phyloP scores from a whole-genome alignment of 106 monocot genomes.

The Dendrobium nobile region DNA sequence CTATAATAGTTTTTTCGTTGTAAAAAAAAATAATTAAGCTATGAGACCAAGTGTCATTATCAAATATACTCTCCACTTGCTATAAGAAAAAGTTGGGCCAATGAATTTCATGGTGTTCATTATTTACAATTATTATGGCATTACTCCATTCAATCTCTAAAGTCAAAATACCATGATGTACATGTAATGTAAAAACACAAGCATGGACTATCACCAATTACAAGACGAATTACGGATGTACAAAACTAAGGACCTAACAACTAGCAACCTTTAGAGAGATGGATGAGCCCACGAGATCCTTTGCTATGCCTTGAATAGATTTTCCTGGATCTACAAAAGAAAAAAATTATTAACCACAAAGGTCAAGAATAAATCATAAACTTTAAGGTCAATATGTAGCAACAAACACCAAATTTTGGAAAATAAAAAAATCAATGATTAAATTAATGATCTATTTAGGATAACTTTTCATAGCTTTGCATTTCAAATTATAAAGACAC shows the following conservation, averaged over 20 bases:
- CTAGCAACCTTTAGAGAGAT: constrained; percentile 65
- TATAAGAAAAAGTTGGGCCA: no score
- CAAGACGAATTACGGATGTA: neutral
- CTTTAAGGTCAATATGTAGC: neutral
- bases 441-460: no score
- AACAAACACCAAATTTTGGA: neutral
- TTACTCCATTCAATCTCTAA: neutral
- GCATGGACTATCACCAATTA: neutral
- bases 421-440: neutral
- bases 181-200: neutral
- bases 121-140: neutral
- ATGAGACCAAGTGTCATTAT: no score
- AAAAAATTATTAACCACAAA: constrained; percentile 8
- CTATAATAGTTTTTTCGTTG: no score
- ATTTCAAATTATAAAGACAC: no score
- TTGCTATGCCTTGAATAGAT: constrained; percentile 71
- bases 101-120: no score
- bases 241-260: neutral
- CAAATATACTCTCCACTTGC: no score
- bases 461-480: no score
- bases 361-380: neutral
- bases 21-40: no score
- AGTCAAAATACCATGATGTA: neutral
- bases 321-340: constrained; percentile 46
- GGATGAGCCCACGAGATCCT: constrained; percentile 73